Base-by-base conservation (phyloP, 129 eudicot genomes). In the Flaveria brownii region DNA sequence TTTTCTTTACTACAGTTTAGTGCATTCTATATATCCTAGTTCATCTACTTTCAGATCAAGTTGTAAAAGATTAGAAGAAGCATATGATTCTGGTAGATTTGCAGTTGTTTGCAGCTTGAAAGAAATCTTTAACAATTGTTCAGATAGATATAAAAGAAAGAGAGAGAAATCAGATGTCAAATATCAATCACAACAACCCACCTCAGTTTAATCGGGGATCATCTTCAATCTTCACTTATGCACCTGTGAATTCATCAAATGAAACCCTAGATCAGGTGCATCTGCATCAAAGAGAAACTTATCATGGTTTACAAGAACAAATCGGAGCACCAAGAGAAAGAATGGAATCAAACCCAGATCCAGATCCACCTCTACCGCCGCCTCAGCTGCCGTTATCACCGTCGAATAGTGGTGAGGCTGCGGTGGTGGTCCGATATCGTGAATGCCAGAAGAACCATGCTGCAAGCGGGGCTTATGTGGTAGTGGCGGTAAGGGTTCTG, bases 211-310 rank as follows among this genome's bases (percentile, higher is more conserved):
- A 60, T 33, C 81, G 67, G 30, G 83, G 64, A 52, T 71, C 88
- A 54, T 59, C 85, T 51, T 60, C 85, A 56, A 79, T 79, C 69
- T 59, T 77, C 45, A 23, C 78, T 52, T 51, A 70, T 47, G 45
- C 61, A 52, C 72, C 80, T 20, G 72, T 71, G 13, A 70, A 43
- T 78, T 86, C 78, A 60, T 75, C 70, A 74, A 66, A 77, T 77
- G 72, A 83, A 77, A 81, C 83, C 84, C 86, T 82, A 87, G 88
- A 81, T 79, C 89, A 74, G 46, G 76, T 18, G 3, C 81, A 49
- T 72, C 86, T 78, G n/a, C 86, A 68, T 52, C 89, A 67, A 3
- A 84, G 78, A 77, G 46, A 74, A 62, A 36, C 63, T 28, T 49
- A 46, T 30, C 76, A 66, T 55, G 82, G 52, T 46, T 77, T 68